Evolutionary conservation across 2,329 filamentous ascomycete genomes (phyloP).

Genomic region (Lasiodiplodia hormozganensis): DNA sequence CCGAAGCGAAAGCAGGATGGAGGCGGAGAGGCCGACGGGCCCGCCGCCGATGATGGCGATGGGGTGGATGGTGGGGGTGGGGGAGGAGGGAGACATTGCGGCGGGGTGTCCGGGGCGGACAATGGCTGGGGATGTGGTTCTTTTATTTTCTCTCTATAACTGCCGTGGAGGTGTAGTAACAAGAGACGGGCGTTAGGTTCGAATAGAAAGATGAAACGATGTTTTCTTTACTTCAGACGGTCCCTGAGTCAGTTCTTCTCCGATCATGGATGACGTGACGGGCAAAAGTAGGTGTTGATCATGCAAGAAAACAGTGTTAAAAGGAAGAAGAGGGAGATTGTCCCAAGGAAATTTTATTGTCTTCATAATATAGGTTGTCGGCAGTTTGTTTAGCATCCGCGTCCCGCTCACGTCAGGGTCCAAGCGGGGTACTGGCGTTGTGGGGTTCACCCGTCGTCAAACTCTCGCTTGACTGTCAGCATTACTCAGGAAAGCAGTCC

Average conservation of each 20-base stretch:
- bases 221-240: not conserved
- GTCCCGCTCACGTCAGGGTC: conserved; percentile 2
- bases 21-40: conserved; percentile 38
- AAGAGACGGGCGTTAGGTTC: not conserved
- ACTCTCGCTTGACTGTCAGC: not conserved
- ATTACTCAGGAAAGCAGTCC: not conserved
- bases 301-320: not conserved
- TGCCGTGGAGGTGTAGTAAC: not conserved
- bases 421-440: not conserved
- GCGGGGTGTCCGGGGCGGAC: not conserved
- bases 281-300: not conserved
- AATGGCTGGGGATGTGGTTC: not conserved
- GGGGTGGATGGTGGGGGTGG: not conserved
- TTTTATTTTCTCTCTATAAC: too few relatives aligned
- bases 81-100: not conserved
- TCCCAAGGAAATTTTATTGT: not conserved
- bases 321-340: not conserved
- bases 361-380: not conserved
- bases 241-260: not conserved
- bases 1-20: conserved; percentile 41
- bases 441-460: conserved; percentile 1
- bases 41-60: conserved; percentile 36
- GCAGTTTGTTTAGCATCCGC: not conserved
- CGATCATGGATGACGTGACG: not conserved
- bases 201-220: not conserved